Conservation (phyloP, 2,329 filamentous ascomycete species). For the Phyllosticta citribraziliensis region DNA sequence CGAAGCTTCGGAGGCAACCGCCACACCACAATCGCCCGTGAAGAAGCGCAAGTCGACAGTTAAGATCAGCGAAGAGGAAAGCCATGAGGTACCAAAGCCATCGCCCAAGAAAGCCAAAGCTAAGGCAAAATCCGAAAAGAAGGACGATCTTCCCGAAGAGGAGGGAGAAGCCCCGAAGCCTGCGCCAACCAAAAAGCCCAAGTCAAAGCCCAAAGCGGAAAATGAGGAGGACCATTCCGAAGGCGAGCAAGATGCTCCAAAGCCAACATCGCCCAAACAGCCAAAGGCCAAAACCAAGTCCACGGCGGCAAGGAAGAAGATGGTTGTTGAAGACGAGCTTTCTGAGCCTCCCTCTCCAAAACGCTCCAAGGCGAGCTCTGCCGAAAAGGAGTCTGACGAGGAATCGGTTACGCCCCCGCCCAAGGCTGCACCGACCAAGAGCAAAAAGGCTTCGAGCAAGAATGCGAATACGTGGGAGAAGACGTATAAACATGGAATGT, state of each 20-base stretch:
- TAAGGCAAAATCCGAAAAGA: conserved; percentile 13
- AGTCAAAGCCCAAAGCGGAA: conserved; percentile 1
- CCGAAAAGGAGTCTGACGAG: neutral
- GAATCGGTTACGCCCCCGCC: neutral
- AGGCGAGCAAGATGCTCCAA: neutral
- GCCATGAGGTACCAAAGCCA: conserved; percentile 13
- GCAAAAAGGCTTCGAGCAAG: conserved; percentile 48
- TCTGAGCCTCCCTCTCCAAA: neutral
- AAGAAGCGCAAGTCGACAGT: neutral
- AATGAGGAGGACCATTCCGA: no score
- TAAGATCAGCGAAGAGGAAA: conserved; percentile 4
- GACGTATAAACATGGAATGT: neutral
- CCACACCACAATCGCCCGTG: conserved; percentile 1
- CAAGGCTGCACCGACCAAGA: conserved; percentile 15
- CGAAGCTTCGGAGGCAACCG: conserved; percentile 12
- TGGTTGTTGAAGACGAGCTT: neutral
- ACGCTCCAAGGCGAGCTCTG: neutral
- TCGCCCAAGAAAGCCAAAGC: conserved; percentile 8
- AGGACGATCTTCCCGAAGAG: conserved; percentile 1
- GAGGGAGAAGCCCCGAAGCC: neutral
- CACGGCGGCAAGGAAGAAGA: neutral
- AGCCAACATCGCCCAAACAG: neutral
- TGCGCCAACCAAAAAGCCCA: conserved; percentile 7
- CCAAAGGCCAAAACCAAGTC: neutral
- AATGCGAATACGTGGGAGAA: conserved; percentile 65